Base-by-base conservation (phyloP, 495 filamentous ascomycete genomes). In the Ascodesmis nigricans region DNA sequence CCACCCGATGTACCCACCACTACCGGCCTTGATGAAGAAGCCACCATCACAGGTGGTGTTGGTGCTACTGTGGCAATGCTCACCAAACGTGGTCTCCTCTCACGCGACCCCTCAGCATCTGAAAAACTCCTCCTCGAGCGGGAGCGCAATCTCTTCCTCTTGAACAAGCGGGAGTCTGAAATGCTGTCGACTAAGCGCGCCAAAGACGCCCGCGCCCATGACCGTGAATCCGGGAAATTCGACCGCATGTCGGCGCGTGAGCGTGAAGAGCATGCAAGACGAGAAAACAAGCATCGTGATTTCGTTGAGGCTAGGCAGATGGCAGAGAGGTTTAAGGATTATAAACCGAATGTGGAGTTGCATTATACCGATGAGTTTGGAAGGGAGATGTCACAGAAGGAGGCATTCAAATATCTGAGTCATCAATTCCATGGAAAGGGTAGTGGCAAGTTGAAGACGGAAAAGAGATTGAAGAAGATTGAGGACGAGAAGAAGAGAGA, bases 381-480 rank as follows among this genome's bases (percentile, higher is more conserved):
- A 4, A 70, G 87, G 18, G 57, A 61, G 31, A 77, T 97, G 67
- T 73, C 74, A 45, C 69, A 75, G 50, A 97, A 95, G 61, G 87
- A 97, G 57, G 87, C 87, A 1, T 97, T 95, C 63, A 81, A 81
- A 61, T 69, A 93, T 50, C 62, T 95, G 29, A 80, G 71, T 47
- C 87, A 97, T 58, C 77, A 90, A 55, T 97, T 97, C 70, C 87
- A 97, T 58, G 87, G 87, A 35, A 93, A 95, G 59, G 82, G 83
- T 27, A 82, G 74, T 49, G 87, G 87, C 33, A 93, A 93, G 65
- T 76, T 76, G 60, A 97, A 97, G 73, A 93, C 81, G 16, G 84
- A 95, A 62, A 95, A 95, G 60, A 62, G 67, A 35, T 57, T 97
- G 31, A 92, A 93, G 71, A 91, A 87, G 69, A 84, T 92, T 56